Evolutionary conservation across 176 grass and related monocot species (phyloP), one percentile per base, ranked within the genome.

Genomic region (Aegilops longissima): DNA sequence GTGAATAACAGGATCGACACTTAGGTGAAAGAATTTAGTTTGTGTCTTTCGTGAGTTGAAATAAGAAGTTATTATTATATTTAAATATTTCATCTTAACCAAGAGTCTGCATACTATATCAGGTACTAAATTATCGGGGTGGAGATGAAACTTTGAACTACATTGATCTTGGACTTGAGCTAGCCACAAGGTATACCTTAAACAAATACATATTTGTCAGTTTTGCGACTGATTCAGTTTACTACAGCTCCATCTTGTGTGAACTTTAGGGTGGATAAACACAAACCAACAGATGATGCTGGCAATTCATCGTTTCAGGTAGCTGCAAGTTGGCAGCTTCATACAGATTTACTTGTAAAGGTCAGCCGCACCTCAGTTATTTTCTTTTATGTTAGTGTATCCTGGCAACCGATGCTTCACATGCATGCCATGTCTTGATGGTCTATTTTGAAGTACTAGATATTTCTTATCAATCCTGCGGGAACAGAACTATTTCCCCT

Each of bases 271-370:
- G 76, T 95, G 89, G 80, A 91, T 87, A 90, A 84, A 78, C 80
- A 82, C 70, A 86, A 91, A 90, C 75, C 39, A 52, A 61, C 70
- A 18, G 85, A 85, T 29, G 25, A 66, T 68, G 59, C 75, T 16
- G 84, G 86, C 42, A 75, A 58, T 76, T 95, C 89, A 23, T 87
- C 87, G 54, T 95, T 98, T 85, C 93, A 95, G 67, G 80, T 98
- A 84, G 95, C 91, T 54, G 91, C 95, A 78, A 90, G 91, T 72
- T 98, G 95, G 95, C 91, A 98, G 45, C 45, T 49, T 90, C 91
- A 89, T 79, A 93, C 95, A 47, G 92, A 92, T 84, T 93, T 98
- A 76, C 69, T 95, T 66, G 12, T 98, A 93, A 98, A 70, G 93
- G 95, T 98, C n/a, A 87, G 66, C 44, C 44, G 44, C 44, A 47